Conservation (phyloP, 768 basidiomycete species). For the Daedalea quercina region DNA sequence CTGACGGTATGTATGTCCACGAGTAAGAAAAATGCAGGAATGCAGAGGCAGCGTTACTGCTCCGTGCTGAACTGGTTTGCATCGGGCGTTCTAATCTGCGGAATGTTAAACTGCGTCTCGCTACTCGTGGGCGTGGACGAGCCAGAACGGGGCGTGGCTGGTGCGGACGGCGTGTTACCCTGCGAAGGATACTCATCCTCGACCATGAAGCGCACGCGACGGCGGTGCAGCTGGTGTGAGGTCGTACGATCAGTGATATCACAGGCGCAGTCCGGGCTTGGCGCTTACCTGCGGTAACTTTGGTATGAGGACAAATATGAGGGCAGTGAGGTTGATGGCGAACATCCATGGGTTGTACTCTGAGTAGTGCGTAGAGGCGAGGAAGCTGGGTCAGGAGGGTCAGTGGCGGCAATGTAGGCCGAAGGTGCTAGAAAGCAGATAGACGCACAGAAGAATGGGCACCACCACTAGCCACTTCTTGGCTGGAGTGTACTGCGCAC, state of each 20-base stretch:
- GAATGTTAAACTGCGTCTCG: conserved; percentile 10
- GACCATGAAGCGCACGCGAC: conserved; percentile 73
- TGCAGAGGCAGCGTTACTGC: background rate
- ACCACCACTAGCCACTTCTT: conserved; percentile 95
- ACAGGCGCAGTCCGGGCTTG: conserved; percentile 15
- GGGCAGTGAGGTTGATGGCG: conserved; percentile 79
- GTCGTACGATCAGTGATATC: background rate
- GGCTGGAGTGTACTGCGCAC: conserved; percentile 96
- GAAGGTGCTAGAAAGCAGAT: background rate
- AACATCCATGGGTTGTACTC: conserved; percentile 94
- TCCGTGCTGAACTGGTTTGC: background rate
- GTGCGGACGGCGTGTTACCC: conserved; percentile 57
- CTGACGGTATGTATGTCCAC: too few relatives aligned
- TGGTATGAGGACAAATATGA: conserved; percentile 80
- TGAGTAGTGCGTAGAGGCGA: conserved; percentile 97
- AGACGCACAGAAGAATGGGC: conserved; percentile 79
- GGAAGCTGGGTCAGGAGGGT: conserved; percentile 55
- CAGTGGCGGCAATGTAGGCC: conserved; percentile 1
- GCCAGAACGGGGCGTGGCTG: conserved; percentile 51
- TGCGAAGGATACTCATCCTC: conserved; percentile 56
- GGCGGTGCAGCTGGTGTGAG: conserved; percentile 61
- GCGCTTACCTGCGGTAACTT: conserved; percentile 82
- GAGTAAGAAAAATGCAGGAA: background rate
- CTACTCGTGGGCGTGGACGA: conserved; percentile 29
- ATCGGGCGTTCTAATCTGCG: conserved; percentile 31